Percentiles rank a stretch among this genome's conserved stretches.
phyloP scores from a whole-genome alignment of 495 filamentous ascomycete genomes.

The Usnea hakonensis region DNA sequence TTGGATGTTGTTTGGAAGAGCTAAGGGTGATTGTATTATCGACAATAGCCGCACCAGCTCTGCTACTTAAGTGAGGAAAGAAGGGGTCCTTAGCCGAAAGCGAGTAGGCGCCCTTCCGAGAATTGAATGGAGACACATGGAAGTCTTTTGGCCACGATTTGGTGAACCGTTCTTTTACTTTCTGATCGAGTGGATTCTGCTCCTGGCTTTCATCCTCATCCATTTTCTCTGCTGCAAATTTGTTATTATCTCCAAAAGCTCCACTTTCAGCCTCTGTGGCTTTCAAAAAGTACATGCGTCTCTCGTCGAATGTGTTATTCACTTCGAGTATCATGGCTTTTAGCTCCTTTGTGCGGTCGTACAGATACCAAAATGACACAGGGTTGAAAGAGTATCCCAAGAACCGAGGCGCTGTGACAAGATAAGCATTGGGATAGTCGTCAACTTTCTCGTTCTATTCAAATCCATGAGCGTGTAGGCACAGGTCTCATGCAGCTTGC shows the following conservation, averaged over 20 bases:
- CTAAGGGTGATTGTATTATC: slow-evolving; percentile 49
- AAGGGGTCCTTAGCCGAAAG: slow-evolving; percentile 50
- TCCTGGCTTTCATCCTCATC: neutral
- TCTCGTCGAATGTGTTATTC: slow-evolving; percentile 72
- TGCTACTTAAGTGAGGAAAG: slow-evolving; percentile 20
- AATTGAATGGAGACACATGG: slow-evolving; percentile 69
- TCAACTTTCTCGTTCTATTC: slow-evolving; percentile 19
- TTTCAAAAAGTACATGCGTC: slow-evolving; percentile 38
- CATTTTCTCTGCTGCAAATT: neutral
- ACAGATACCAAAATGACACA: slow-evolving; percentile 76
- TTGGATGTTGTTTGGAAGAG: slow-evolving; percentile 47
- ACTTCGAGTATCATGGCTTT: slow-evolving; percentile 65
- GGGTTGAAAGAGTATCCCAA: slow-evolving; percentile 68
- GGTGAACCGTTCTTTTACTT: slow-evolving; percentile 28
- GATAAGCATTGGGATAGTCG: slow-evolving; percentile 51
- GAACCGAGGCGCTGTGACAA: slow-evolving; percentile 61
- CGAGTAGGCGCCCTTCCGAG: slow-evolving; percentile 52
- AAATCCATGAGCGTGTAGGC: neutral
- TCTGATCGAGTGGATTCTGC: neutral
- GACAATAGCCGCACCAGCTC: slow-evolving; percentile 32
- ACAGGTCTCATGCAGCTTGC: neutral
- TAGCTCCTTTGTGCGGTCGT: slow-evolving; percentile 49
- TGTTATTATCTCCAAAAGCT: neutral
- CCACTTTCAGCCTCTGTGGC: neutral
- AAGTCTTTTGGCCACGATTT: slow-evolving; percentile 59